Conservation (phyloP, 1,284 basidiomycete species). For the Leccinum subrobustum region DNA sequence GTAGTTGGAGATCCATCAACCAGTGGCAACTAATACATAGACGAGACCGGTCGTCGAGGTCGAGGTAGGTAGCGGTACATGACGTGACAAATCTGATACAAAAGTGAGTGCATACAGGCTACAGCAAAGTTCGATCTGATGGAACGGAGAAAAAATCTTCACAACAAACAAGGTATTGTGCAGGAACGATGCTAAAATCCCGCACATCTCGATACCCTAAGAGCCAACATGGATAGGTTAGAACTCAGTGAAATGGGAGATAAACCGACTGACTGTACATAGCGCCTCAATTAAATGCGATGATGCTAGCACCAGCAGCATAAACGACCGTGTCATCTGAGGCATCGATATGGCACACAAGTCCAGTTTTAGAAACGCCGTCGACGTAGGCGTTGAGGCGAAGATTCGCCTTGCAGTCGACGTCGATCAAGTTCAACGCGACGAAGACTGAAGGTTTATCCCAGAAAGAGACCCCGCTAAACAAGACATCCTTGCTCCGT, state of each 20-base stretch:
- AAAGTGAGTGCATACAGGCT: background rate
- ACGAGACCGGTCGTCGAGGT: too few relatives aligned
- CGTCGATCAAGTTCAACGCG: constrained; percentile 18
- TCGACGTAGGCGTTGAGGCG: constrained; percentile 21
- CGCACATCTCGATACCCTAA: background rate
- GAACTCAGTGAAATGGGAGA: background rate
- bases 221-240: background rate
- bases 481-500: constrained; percentile 8
- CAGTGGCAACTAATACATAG: too few relatives aligned
- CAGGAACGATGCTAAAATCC: background rate
- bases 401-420: constrained; percentile 11
- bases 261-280: background rate
- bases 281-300: constrained; percentile 17
- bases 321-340: constrained; percentile 19
- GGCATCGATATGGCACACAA: constrained; percentile 21
- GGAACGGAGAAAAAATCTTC: background rate
- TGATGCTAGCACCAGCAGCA: constrained; percentile 15
- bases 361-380: constrained; percentile 9
- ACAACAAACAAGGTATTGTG: background rate
- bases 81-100: too few relatives aligned
- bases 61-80: too few relatives aligned
- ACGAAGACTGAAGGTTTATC: constrained; percentile 20
- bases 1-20: too few relatives aligned
- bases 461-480: constrained; percentile 14
- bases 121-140: background rate